Percentiles rank a stretch among this genome's conserved stretches.
These are phyloP conservation scores for Suillus paluster DNA, from an alignment of 768 basidiomycete genomes.

Conservation along the genomic window DNA sequence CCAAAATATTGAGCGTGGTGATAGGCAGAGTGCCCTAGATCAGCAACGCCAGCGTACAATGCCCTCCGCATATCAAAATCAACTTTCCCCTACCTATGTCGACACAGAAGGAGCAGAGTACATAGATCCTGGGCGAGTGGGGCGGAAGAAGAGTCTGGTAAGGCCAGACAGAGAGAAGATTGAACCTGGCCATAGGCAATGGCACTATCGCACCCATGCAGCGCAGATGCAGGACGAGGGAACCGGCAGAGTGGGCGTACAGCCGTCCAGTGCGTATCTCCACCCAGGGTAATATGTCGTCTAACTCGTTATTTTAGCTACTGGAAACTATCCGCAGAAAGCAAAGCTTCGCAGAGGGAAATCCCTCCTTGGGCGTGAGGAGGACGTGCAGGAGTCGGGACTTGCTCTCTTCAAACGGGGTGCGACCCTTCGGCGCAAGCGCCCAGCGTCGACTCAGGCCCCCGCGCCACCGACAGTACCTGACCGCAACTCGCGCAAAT, in stretches of 20 bases:
- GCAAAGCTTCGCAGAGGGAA: constrained; percentile 76
- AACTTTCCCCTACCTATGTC: constrained; percentile 44
- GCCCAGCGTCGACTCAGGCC: constrained; percentile 47
- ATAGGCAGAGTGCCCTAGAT: constrained; percentile 63
- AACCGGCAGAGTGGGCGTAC: constrained; percentile 64
- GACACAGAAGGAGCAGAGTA: constrained; percentile 38
- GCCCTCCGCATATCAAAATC: constrained; percentile 49
- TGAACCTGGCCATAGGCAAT: constrained; percentile 91
- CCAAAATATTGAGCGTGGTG: constrained; percentile 69
- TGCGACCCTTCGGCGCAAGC: constrained; percentile 77
- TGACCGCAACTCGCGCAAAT: constrained; percentile 47
- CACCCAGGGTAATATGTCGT: neutral
- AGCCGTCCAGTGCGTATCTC: constrained; percentile 76
- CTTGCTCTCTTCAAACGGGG: constrained; percentile 90
- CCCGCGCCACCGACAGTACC: constrained; percentile 42
- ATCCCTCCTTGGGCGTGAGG: constrained; percentile 88
- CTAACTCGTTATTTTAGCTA: constrained; percentile 47
- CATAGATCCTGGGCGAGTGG: constrained; percentile 55
- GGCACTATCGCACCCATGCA: constrained; percentile 91
- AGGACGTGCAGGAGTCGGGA: constrained; percentile 91
- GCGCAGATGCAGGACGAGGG: constrained; percentile 76
- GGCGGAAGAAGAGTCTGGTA: constrained; percentile 91
- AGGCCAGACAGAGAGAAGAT: constrained; percentile 95
- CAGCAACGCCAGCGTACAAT: constrained; percentile 53
- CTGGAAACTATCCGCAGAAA: constrained; percentile 74